phyloP scores from a whole-genome alignment of 345 rosid genomes.

The Laguncularia racemosa region DNA sequence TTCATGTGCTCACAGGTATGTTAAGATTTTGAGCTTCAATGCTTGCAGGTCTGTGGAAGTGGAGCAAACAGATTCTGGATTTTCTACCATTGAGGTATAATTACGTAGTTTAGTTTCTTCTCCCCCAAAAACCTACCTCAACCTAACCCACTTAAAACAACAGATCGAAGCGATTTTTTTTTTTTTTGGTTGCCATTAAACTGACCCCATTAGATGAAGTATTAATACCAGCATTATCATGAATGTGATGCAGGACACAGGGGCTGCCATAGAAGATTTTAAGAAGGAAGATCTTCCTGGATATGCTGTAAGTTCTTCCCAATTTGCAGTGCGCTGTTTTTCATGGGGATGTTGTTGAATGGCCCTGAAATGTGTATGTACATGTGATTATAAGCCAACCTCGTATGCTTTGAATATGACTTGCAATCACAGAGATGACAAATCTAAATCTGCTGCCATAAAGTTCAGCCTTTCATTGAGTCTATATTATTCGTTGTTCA shows the following conservation, averaged over 20 bases:
- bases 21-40: neutral
- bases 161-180: neutral
- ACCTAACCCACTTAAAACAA: no score
- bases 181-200: neutral
- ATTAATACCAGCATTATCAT: no score
- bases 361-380: no score
- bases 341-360: no score
- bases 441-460: no score
- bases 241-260: constrained; percentile 33
- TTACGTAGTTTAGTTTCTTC: neutral
- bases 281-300: constrained; percentile 61
- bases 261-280: constrained; percentile 18
- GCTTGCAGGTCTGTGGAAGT: constrained; percentile 12
- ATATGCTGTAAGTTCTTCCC: constrained; percentile 52
- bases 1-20: neutral
- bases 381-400: no score
- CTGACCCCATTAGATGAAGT: no score
- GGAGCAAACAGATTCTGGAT: constrained; percentile 19
- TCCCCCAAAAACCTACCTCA: neutral
- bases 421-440: no score
- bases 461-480: no score
- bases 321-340: no score
- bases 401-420: no score
- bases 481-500: no score
- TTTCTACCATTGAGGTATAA: constrained; percentile 32